Base-by-base conservation (phyloP, 2,329 filamentous ascomycete species). In the Exserohilum turcica region DNA sequence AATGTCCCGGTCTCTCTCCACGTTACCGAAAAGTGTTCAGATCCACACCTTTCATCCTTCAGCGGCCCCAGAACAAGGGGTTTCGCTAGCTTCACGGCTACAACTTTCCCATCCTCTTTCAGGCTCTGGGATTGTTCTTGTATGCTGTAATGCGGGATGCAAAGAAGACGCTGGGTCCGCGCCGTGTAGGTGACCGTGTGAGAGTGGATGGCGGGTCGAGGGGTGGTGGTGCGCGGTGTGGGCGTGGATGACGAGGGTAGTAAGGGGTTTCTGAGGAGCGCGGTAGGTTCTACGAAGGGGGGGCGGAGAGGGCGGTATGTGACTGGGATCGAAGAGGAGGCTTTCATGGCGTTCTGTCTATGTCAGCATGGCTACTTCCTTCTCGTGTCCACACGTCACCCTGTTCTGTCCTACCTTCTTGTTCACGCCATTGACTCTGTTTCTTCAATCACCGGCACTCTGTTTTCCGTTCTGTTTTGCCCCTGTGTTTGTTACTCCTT, bases 11-110 rank as follows among this genome's bases (percentile, higher is more conserved):
- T 47, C 53, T 32, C 40, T 35, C 42, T 28, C 16, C 39, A 27
- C 36, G 32, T 31, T 7, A 40, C 50, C 35, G 57, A 63, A 61
- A 59, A 59, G 60, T 49, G 60, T 53, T 62, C 59, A 61, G 60
- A 43, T 8, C 46, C 57, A 53, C 55, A 36, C 46, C 57, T 38
- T 44, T 29, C n/a, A 37, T 29, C 49, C 32, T 52, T 50, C 8
- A 50, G 46, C 35, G 42, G 16, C 37, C 39, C 42, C 42, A 46
- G 56, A 21, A 59, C 36, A 27, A 35, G 52, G 51, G 39, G 50
- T n/a, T 32, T 19, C 31, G 31, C 37, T 48, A 48, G 50, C 43
- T 37, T 28, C 44, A 45, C 37, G 44, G 19, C 43, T 42, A 36
- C 36, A 44, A 43, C 52, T 40, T 59, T 56, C 48, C 42, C 56